Conservation (phyloP, 805 yeast genomes). For the Barnettozyma populi region DNA sequence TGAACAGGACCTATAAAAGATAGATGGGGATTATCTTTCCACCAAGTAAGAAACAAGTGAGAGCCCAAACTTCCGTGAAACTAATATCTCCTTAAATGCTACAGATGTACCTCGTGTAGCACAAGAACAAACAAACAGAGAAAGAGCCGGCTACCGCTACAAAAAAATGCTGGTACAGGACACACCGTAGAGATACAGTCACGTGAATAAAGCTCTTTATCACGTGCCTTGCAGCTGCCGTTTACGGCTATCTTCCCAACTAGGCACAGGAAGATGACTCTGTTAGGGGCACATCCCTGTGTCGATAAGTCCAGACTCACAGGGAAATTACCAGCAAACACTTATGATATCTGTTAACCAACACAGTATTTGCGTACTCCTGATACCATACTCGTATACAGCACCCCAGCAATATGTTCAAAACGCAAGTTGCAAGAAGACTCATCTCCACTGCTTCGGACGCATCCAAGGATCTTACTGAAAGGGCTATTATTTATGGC, state of each 20-base stretch:
- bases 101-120: neutral
- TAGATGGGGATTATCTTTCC: no score
- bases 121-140: neutral
- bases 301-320: neutral
- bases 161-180: no score
- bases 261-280: neutral
- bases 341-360: neutral
- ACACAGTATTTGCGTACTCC: no score
- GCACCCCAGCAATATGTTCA: neutral
- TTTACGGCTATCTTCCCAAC: neutral
- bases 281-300: neutral
- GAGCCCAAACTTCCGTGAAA: neutral
- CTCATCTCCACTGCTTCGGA: conserved; percentile 19
- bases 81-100: no score
- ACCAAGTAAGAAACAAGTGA: no score
- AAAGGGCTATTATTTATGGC: conserved; percentile 20
- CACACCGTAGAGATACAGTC: neutral
- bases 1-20: neutral
- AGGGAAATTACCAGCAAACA: neutral
- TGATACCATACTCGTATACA: neutral
- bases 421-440: conserved; percentile 5
- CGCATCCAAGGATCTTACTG: conserved; percentile 21
- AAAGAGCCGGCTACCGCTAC: neutral
- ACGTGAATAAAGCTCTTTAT: no score
- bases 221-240: neutral